A percentile compares a stretch with the other conserved stretches of the same genome.
These are phyloP conservation scores for Eucalyptus globulus DNA, from an alignment of 345 rosid species.

Conservation along the genomic window DNA sequence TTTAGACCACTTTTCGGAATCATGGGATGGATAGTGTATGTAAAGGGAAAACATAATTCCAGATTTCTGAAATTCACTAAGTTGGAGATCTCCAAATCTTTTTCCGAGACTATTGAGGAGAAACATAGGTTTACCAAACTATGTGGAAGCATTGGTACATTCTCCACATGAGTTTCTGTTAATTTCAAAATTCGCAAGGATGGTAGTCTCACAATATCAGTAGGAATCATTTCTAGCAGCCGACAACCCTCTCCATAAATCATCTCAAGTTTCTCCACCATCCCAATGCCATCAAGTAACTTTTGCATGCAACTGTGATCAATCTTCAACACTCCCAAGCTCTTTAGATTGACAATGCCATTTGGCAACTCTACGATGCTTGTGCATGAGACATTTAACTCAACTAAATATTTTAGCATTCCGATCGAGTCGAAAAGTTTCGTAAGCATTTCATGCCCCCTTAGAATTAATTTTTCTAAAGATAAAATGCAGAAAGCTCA, in stretches of 20 bases:
- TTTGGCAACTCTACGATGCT: no score
- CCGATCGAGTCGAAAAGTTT: no score
- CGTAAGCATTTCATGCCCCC: no score
- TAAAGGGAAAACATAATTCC: not conserved
- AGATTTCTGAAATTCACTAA: no score
- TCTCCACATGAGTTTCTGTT: not conserved
- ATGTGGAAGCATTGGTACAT: not conserved
- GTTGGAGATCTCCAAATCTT: not conserved
- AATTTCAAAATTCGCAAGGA: no score
- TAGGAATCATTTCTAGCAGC: not conserved
- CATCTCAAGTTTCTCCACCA: rapidly evolving
- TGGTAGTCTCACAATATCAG: no score
- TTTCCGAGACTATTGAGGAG: not conserved
- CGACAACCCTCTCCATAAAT: not conserved
- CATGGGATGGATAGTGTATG: rapidly evolving
- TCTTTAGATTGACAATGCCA: no score
- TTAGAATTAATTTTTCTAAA: no score
- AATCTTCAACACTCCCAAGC: not conserved
- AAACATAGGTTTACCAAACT: not conserved
- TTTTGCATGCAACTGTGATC: rapidly evolving
- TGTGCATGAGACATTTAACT: no score
- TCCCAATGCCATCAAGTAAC: rapidly evolving
- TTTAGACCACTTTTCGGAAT: rapidly evolving
- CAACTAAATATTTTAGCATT: no score
- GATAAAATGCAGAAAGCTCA: no score